phyloP scores from a whole-genome alignment of 768 basidiomycete species.

The Pleurotus citrinopileatus region DNA sequence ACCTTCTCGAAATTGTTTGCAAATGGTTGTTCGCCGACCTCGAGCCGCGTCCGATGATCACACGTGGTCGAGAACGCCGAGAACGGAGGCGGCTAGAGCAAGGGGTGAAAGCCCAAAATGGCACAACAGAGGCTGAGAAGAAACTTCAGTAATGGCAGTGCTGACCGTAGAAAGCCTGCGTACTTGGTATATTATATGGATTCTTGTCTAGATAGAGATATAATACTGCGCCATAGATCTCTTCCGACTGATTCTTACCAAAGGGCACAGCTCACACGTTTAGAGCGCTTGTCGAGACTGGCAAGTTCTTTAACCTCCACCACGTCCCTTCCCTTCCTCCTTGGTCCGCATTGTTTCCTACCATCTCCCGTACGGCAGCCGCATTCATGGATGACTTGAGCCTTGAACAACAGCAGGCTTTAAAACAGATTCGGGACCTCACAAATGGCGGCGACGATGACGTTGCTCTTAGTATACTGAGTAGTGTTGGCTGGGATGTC shows the following conservation, averaged over 20 bases:
- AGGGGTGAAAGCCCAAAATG: constrained; percentile 18
- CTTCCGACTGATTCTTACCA: no score
- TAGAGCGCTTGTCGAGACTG: neutral
- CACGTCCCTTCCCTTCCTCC: neutral
- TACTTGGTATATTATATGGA: no score
- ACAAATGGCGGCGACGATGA: constrained; percentile 61
- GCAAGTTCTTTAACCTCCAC: neutral
- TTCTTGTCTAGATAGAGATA: no score
- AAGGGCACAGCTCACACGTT: no score
- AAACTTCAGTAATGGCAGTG: constrained; percentile 5
- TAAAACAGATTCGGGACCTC: constrained; percentile 52
- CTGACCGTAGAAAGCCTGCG: no score
- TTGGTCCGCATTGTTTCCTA: neutral
- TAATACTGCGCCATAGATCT: neutral
- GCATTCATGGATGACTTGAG: neutral
- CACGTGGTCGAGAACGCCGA: constrained; percentile 77
- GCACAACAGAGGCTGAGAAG: constrained; percentile 14
- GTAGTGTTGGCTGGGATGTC: constrained; percentile 69
- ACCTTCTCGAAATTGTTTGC: constrained; percentile 75
- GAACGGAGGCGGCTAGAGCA: constrained; percentile 55
- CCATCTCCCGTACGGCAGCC: neutral
- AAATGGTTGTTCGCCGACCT: constrained; percentile 87
- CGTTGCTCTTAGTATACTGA: constrained; percentile 55
- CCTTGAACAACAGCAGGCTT: constrained; percentile 26
- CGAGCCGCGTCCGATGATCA: constrained; percentile 82